Evolutionary conservation across 2,329 filamentous ascomycete species (phyloP).

Genomic region (Colletotrichum sp.): DNA sequence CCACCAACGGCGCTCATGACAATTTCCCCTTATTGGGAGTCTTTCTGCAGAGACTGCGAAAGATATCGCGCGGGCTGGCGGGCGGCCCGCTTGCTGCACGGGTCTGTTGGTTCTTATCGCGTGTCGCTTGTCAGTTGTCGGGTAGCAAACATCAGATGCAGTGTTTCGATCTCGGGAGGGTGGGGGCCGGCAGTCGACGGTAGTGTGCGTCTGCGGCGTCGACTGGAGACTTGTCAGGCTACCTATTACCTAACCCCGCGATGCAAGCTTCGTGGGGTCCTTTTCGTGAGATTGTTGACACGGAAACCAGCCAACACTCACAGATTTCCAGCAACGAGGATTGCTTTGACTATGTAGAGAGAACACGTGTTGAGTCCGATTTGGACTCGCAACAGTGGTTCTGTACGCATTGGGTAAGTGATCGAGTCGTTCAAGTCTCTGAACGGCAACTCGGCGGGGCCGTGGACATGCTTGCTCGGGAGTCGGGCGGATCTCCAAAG

Average conservation of each 20-base stretch:
- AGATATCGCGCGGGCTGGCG: neutral
- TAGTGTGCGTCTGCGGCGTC: neutral
- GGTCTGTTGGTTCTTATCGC: neutral
- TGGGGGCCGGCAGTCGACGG: neutral
- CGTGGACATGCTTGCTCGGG: neutral
- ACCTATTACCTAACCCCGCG: neutral
- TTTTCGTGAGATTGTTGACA: neutral
- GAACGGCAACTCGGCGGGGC: neutral
- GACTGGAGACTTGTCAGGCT: neutral
- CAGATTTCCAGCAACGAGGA: neutral
- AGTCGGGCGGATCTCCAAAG: neutral
- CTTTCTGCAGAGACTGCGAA: neutral
- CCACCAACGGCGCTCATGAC: neutral
- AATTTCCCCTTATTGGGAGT: neutral
- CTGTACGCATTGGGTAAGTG: neutral
- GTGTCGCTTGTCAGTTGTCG: neutral
- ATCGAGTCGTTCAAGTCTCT: neutral
- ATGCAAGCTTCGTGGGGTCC: neutral
- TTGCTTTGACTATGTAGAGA: neutral
- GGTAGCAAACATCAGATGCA: neutral
- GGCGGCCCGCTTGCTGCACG: neutral
- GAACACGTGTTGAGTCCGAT: neutral
- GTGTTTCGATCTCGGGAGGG: neutral
- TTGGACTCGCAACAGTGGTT: neutral
- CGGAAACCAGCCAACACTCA: neutral